Percentiles rank a stretch among this genome's conserved stretches.
Conservation (phyloP, 345 rosid genomes). For the Eucalyptus regnans region DNA sequence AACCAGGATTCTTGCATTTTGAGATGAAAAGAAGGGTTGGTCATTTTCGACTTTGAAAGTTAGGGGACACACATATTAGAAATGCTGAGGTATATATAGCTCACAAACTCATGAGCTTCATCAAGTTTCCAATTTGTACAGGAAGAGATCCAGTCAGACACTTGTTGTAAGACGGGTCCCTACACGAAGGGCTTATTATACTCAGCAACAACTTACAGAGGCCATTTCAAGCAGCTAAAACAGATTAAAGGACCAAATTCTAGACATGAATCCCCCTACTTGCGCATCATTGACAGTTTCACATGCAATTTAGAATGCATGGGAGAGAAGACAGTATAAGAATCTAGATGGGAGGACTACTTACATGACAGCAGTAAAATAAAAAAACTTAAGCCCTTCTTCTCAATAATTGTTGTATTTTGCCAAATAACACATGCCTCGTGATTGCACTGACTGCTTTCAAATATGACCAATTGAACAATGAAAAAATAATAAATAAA, state of each 20-base stretch:
- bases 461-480: background rate
- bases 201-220: background rate
- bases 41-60: background rate
- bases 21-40: background rate
- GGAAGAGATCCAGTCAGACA: constrained; percentile 61
- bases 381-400: no score
- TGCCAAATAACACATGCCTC: constrained; percentile 26
- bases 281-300: background rate
- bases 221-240: background rate
- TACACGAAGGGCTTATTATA: constrained; percentile 6
- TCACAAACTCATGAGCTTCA: constrained; percentile 14
- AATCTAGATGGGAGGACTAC: no score
- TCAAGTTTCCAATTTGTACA: constrained; percentile 33
- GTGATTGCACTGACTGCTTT: constrained; percentile 30
- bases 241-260: background rate
- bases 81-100: background rate
- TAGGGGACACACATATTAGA: background rate
- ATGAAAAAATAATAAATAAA: background rate
- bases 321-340: background rate
- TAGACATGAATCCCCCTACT: background rate
- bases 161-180: constrained; percentile 76
- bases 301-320: no score
- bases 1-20: constrained; percentile 42
- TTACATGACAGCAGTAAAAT: no score
- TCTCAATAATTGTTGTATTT: background rate